Percentiles rank a stretch among this genome's conserved stretches.
These are phyloP conservation scores for Wakefieldia striispora DNA, from an alignment of 768 basidiomycete genomes.

Conservation along the genomic window DNA sequence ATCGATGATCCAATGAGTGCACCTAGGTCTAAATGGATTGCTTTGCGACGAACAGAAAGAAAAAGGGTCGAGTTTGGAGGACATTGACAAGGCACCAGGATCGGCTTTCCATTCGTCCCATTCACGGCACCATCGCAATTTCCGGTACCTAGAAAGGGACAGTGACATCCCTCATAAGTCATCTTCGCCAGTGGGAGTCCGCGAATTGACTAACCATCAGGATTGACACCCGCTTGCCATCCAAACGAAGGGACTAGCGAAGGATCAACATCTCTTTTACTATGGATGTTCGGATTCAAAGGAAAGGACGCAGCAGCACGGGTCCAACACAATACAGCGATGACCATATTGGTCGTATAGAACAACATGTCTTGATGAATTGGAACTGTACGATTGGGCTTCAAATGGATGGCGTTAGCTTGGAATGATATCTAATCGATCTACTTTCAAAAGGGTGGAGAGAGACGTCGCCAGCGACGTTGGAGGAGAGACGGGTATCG, in stretches of 20 bases:
- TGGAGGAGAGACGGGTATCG: slow-evolving; percentile 5
- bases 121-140: slow-evolving; percentile 65
- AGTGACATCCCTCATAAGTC: neutral
- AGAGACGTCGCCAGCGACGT: slow-evolving; percentile 21
- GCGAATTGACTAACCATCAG: slow-evolving; percentile 45
- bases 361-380: slow-evolving; percentile 16
- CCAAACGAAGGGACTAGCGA: slow-evolving; percentile 61
- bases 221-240: slow-evolving; percentile 53
- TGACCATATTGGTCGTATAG: neutral
- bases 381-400: neutral
- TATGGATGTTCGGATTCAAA: slow-evolving; percentile 6
- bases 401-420: neutral
- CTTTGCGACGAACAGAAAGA: slow-evolving; percentile 39
- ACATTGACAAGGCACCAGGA: slow-evolving; percentile 65
- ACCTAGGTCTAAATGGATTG: neutral
- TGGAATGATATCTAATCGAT: neutral
- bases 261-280: slow-evolving; percentile 49
- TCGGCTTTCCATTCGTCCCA: slow-evolving; percentile 51
- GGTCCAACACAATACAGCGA: slow-evolving; percentile 12
- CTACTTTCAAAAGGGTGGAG: slow-evolving; percentile 3
- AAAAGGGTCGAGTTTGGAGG: slow-evolving; percentile 56
- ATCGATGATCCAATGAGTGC: slow-evolving; percentile 17
- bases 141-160: slow-evolving; percentile 45
- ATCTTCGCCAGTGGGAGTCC: neutral
- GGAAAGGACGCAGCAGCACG: slow-evolving; percentile 13